These are phyloP conservation scores for Myriosclerotinia scirpicola DNA, from an alignment of 2,329 filamentous ascomycete genomes.

Conservation along the genomic window DNA sequence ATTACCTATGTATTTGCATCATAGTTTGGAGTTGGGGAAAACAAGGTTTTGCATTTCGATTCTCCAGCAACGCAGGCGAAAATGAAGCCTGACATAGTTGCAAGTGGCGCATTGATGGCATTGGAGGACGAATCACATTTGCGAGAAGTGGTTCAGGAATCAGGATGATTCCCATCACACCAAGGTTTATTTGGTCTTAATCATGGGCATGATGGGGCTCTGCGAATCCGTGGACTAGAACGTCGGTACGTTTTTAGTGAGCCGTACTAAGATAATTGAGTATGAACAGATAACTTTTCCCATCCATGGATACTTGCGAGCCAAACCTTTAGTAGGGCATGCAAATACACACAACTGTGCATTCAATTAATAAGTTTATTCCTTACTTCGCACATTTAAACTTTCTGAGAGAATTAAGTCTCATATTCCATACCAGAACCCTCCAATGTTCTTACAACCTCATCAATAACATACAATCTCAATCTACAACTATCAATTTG, in stretches of 20 bases:
- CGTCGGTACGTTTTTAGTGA: conserved; percentile 4
- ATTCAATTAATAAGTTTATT: neutral
- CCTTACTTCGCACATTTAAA: neutral
- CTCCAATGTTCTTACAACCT: neutral
- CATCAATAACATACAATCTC: neutral
- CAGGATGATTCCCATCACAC: neutral
- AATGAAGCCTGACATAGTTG: conserved; percentile 2
- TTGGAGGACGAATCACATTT: neutral
- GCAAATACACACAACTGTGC: neutral
- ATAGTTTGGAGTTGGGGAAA: conserved; percentile 14
- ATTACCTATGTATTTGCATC: conserved; percentile 17
- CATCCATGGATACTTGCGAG: neutral
- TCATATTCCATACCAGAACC: neutral
- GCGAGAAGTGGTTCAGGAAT: neutral
- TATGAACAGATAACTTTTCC: neutral
- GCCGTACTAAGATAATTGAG: neutral
- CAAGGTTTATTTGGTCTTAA: neutral
- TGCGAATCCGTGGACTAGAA: neutral
- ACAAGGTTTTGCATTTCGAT: conserved; percentile 4
- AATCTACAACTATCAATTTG: neutral
- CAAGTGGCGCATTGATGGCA: conserved; percentile 2
- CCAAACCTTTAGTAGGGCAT: conserved; percentile 1
- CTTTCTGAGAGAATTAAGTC: neutral
- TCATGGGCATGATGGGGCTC: neutral
- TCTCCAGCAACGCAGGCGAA: conserved; percentile 5